phyloP scores from a whole-genome alignment of 176 grass and related monocot species.

The Areca catechu region DNA sequence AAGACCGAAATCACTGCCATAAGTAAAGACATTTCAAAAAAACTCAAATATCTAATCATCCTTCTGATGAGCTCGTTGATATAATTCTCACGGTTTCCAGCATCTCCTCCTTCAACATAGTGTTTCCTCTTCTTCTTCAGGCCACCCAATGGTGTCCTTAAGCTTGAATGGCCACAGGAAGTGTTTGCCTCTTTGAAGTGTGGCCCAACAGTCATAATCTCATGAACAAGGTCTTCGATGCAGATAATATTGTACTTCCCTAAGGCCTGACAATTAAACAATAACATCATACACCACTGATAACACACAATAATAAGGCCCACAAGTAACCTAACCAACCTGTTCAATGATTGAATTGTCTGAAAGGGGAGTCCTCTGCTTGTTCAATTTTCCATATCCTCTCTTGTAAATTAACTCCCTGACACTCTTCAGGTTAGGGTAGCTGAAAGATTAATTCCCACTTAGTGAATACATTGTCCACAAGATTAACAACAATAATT shows the following conservation, averaged over 20 bases:
- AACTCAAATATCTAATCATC: conserved; percentile 45
- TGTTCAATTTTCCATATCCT: too few species aligned
- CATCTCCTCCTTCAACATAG: conserved; percentile 89
- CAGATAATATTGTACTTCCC: conserved; percentile 60
- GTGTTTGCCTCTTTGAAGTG: conserved; percentile 92
- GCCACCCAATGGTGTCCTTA: conserved; percentile 58
- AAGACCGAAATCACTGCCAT: too few species aligned
- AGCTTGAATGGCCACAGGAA: conserved; percentile 93
- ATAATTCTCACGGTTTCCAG: conserved; percentile 79
- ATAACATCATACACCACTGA: neutral
- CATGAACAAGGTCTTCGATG: conserved; percentile 87
- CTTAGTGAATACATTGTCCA: too few species aligned
- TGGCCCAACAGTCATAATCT: conserved; percentile 75
- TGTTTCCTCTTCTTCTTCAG: conserved; percentile 89
- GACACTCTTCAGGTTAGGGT: too few species aligned
- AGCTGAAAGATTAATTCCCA: too few species aligned
- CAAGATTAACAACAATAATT: too few species aligned
- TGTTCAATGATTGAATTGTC: too few species aligned
- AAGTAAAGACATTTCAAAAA: conserved; percentile 1
- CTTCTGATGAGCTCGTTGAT: conserved; percentile 87
- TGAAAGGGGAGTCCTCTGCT: too few species aligned
- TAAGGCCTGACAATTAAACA: conserved; percentile 35
- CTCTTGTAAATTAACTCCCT: too few species aligned
- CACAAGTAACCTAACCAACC: too few species aligned
- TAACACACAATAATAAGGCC: too few species aligned